These are phyloP conservation scores for Rhizophagus sp. DNA, from an alignment of 192 early-diverging fungal species.

Conservation along the genomic window DNA sequence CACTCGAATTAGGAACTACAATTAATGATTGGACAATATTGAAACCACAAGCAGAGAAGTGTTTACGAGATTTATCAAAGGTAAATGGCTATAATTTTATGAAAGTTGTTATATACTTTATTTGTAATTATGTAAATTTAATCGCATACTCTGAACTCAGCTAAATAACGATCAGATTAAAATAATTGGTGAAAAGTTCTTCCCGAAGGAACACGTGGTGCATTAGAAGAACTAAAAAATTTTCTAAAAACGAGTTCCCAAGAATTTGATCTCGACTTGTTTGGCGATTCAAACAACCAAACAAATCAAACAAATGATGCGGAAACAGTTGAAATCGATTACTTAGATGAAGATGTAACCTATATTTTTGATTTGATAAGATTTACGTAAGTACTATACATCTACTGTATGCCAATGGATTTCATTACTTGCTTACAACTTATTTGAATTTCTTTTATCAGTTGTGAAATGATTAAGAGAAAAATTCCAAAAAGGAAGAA, in stretches of 20 bases:
- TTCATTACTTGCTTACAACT: neutral
- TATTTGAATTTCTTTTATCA: neutral
- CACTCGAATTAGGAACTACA: neutral
- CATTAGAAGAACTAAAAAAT: slow-evolving; percentile 14
- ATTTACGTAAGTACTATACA: slow-evolving; percentile 6
- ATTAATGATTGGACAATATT: neutral
- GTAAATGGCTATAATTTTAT: slow-evolving; percentile 15
- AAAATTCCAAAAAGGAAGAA: slow-evolving; percentile 23
- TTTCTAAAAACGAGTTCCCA: neutral
- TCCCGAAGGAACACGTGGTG: neutral
- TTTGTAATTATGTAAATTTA: neutral
- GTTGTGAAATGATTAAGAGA: slow-evolving; percentile 15
- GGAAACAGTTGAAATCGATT: neutral
- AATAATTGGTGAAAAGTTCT: slow-evolving; percentile 12
- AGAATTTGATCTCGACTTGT: neutral
- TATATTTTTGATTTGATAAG: slow-evolving; percentile 27
- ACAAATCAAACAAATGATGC: neutral
- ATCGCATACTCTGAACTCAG: neutral
- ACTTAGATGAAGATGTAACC: slow-evolving; percentile 11
- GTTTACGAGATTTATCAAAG: slow-evolving; percentile 12
- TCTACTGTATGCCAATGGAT: neutral
- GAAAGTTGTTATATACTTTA: too few relatives aligned
- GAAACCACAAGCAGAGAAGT: slow-evolving; percentile 17
- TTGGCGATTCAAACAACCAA: neutral
- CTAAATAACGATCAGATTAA: slow-evolving; percentile 14